Base-by-base conservation (phyloP, 2,329 filamentous ascomycete genomes). In the Dactylellina haptotyla region DNA sequence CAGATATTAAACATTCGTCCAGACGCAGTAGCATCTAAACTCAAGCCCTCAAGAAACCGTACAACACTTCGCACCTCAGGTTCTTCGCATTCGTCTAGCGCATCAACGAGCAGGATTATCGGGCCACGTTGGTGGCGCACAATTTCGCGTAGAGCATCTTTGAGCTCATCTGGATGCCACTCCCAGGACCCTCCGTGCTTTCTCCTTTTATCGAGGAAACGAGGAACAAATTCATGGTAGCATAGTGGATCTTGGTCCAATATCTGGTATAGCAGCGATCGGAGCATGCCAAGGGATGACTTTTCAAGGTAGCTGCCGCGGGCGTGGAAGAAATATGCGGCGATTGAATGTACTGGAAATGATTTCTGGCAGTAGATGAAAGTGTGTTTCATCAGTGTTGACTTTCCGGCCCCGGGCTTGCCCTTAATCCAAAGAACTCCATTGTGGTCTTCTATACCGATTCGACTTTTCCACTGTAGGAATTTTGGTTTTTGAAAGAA, bases 21-120 rank as follows among this genome's bases (percentile, higher is more conserved):
- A 0, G 20, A 53, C 3, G 62, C 61, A 0, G 76, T 57, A 37
- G 77, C 73, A 4, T 67, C 14, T 5, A 77, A 67, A 14, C 76
- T 73, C 6, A 81, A 28, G 0, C 61, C 43, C 30, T 80, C 77
- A 4, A 81, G 77, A 51, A 81, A 81, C 0, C 39, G 9, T n/a
- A 80, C 71, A 75, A 81, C 79, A 0, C 77, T 76, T 41, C 78
- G 79, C 0, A 80, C 69, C 4, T 81, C 75, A 2, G 76, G 25
- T 43, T 80, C 78, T 10, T 79, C 72, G 37, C 80, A 81, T 69
- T 81, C 80, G 51, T 81, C 80, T 1, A 81, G 71, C 0, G 80
- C 80, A 32, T 81, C 80, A 14, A 81, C 77, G 20, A 79, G 37
- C 0, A 76, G 3, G 3, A 76, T 32, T 28, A 76, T 25, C 2